phyloP scores from a whole-genome alignment of 208 protist species.

The Trypanosoma platydactyli region DNA sequence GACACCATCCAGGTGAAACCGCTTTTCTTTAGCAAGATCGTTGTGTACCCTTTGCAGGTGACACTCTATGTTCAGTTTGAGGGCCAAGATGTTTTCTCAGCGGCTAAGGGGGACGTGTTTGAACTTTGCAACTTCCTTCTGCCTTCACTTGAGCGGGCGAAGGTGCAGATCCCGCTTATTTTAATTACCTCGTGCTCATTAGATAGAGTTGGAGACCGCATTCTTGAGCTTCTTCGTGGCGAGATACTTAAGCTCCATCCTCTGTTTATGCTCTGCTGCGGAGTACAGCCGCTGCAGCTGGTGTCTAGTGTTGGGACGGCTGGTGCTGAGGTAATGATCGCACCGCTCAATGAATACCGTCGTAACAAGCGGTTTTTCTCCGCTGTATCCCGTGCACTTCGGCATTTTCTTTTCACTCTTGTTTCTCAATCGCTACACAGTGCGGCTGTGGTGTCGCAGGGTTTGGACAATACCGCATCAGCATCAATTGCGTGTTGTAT shows the following conservation, averaged over 20 bases:
- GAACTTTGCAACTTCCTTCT: conserved; percentile 29
- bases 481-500: conserved; percentile 10
- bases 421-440: conserved; percentile 24
- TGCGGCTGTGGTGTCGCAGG: conserved; percentile 1
- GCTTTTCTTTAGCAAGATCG: conserved; percentile 60
- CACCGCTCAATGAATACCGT: conserved; percentile 46
- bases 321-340: conserved; percentile 41
- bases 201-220: conserved; percentile 5
- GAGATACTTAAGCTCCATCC: conserved; percentile 21
- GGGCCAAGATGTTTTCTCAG: conserved; percentile 1
- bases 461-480: conserved; percentile 5
- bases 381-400: conserved; percentile 23
- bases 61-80: conserved; percentile 64
- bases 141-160: conserved; percentile 26
- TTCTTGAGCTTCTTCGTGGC: conserved; percentile 12
- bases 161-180: conserved; percentile 21
- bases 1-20: neutral
- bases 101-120: conserved; percentile 20
- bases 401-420: conserved; percentile 21
- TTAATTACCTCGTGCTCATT: conserved; percentile 22
- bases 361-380: conserved; percentile 32
- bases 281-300: conserved; percentile 49
- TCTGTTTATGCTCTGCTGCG: conserved; percentile 42
- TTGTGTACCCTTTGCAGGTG: conserved; percentile 47
- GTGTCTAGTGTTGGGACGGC: conserved; percentile 50